Conservation (phyloP, 2,329 filamentous ascomycete species). For the Aspergillus fumigatus region DNA sequence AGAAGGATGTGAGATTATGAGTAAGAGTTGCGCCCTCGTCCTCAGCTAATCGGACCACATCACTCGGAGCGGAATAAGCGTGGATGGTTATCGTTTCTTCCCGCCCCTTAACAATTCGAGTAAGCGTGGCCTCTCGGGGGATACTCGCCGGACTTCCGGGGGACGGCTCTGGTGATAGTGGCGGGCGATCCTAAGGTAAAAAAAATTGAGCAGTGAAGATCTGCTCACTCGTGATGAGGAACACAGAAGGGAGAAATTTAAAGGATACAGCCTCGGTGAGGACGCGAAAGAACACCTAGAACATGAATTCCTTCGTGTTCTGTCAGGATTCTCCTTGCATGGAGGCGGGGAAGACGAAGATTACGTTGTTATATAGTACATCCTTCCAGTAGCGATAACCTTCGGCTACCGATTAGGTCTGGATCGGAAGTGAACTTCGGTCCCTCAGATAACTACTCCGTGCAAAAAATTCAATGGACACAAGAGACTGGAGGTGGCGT, state of each 20-base stretch:
- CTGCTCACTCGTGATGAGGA: background rate
- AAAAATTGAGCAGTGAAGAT: background rate
- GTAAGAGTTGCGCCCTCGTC: background rate
- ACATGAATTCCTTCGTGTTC: background rate
- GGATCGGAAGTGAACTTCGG: conserved; percentile 19
- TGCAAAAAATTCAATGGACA: conserved; percentile 2
- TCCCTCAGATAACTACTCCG: background rate
- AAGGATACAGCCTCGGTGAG: background rate
- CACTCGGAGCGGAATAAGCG: background rate
- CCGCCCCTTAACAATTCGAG: background rate
- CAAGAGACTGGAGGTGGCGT: conserved; percentile 8
- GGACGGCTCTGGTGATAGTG: background rate
- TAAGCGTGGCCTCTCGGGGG: background rate
- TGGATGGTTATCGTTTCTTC: background rate
- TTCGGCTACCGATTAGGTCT: conserved; percentile 9
- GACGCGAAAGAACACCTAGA: background rate
- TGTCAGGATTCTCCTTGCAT: background rate
- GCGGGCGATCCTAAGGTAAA: background rate
- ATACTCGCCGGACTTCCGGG: background rate
- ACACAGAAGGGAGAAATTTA: background rate
- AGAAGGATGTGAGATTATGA: background rate
- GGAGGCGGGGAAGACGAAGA: background rate
- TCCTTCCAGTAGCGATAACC: background rate
- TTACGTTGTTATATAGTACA: conserved; percentile 6
- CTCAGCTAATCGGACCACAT: background rate